Conservation (phyloP, 371 early-diverging fungal species). For the Mortierella sp. region DNA sequence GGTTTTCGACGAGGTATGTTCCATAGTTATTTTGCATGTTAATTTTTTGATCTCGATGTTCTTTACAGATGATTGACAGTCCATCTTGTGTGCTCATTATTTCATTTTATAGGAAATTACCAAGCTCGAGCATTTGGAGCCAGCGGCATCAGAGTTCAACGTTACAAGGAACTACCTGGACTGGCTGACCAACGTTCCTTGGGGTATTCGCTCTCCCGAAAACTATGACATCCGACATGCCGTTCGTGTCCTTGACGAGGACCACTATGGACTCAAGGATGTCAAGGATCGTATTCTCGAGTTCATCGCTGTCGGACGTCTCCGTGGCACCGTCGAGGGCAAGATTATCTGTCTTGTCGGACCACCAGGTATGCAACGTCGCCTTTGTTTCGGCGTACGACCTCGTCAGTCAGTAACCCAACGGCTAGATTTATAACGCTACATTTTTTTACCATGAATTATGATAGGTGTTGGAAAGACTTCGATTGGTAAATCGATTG, state of each 20-base stretch:
- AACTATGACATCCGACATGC: conserved; percentile 92
- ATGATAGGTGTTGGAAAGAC: conserved; percentile 93
- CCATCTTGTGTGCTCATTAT: background rate
- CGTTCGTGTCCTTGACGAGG: conserved; percentile 90
- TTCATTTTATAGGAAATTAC: conserved; percentile 76
- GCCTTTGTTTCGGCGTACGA: background rate
- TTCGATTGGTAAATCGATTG: conserved; percentile 97
- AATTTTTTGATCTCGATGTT: background rate
- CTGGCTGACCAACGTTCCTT: conserved; percentile 97
- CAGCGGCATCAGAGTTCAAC: conserved; percentile 97
- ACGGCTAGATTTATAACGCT: background rate
- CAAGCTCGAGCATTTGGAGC: conserved; percentile 94
- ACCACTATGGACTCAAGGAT: conserved; percentile 98
- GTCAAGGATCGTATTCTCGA: conserved; percentile 98
- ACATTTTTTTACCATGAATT: background rate
- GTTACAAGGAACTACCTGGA: conserved; percentile 98
- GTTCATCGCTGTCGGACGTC: conserved; percentile 97
- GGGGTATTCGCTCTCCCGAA: conserved; percentile 92
- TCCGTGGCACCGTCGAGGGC: conserved; percentile 95
- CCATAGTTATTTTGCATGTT: background rate
- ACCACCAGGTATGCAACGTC: conserved; percentile 78
- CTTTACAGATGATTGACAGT: background rate
- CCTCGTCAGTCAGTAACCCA: background rate
- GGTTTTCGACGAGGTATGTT: conserved; percentile 92
- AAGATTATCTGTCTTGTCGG: conserved; percentile 97